Percentiles rank a stretch among this genome's conserved stretches.
These are phyloP conservation scores for Trichothecium roseum DNA, from an alignment of 2,329 filamentous ascomycete species.

Conservation along the genomic window DNA sequence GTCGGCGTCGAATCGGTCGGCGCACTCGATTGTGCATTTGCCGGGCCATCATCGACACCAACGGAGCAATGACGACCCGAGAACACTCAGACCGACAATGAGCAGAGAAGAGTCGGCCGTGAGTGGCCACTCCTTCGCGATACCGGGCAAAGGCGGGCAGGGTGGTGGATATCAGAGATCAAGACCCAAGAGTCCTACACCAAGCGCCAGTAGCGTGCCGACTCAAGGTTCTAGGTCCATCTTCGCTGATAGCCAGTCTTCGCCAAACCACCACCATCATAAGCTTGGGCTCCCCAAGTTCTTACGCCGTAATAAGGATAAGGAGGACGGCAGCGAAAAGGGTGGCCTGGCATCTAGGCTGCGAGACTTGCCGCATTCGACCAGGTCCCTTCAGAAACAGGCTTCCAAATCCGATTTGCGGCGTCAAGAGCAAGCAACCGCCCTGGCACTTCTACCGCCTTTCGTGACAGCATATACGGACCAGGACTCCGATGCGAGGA, in stretches of 20 bases:
- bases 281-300: conserved; percentile 41
- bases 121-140: conserved; percentile 28
- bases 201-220: conserved; percentile 56
- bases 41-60: conserved; percentile 61
- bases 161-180: conserved; percentile 34
- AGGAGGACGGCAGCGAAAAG: conserved; percentile 16
- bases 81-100: conserved; percentile 57
- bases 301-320: conserved; percentile 36
- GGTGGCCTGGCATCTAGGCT: conserved; percentile 21
- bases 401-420: conserved; percentile 36
- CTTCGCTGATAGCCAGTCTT: conserved; percentile 44
- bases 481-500: conserved; percentile 14
- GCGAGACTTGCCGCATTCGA: conserved; percentile 39
- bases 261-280: conserved; percentile 42
- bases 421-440: conserved; percentile 26
- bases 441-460: conserved; percentile 18
- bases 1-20: conserved; percentile 51
- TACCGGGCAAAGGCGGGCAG: conserved; percentile 43
- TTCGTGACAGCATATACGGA: conserved; percentile 17
- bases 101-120: conserved; percentile 63
- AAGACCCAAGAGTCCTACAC: conserved; percentile 72
- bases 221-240: conserved; percentile 36
- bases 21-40: conserved; percentile 52
- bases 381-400: conserved; percentile 40
- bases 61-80: conserved; percentile 56